These are phyloP conservation scores for Hypoxylon trugodes DNA, from an alignment of 495 filamentous ascomycete species.

Conservation along the genomic window DNA sequence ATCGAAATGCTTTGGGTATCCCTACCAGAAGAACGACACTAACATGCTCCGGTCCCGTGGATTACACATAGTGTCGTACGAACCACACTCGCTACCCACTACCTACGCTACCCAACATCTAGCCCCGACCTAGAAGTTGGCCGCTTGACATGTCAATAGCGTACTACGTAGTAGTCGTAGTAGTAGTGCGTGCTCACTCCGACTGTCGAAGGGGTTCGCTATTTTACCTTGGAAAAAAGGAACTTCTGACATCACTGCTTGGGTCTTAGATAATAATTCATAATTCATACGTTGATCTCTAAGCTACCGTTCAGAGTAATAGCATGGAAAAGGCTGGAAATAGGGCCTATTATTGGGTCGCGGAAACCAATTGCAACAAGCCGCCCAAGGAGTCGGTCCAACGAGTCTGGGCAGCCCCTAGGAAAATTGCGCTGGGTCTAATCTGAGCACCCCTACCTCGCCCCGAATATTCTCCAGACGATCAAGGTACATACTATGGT, in stretches of 20 bases:
- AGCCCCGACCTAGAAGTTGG: neutral
- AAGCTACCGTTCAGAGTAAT: neutral
- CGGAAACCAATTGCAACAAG: slow-evolving; percentile 25
- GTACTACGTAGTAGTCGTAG: too few relatives aligned
- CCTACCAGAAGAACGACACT: slow-evolving; percentile 15
- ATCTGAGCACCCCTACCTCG: slow-evolving; percentile 11
- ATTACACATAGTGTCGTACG: neutral
- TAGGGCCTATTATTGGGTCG: slow-evolving; percentile 28
- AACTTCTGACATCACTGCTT: too few relatives aligned
- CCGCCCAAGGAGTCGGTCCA: slow-evolving; percentile 16
- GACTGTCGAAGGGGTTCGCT: too few relatives aligned
- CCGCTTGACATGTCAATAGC: slow-evolving; percentile 4
- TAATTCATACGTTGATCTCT: too few relatives aligned
- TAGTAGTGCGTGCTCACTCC: too few relatives aligned
- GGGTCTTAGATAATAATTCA: too few relatives aligned
- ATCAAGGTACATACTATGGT: slow-evolving; percentile 1
- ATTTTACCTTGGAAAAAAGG: too few relatives aligned
- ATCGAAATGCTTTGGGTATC: neutral
- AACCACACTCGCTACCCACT: too few relatives aligned
- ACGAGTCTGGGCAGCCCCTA: slow-evolving; percentile 8
- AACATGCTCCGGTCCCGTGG: neutral
- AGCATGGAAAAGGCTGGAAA: slow-evolving; percentile 19
- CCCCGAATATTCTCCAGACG: slow-evolving; percentile 29
- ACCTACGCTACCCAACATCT: too few relatives aligned
- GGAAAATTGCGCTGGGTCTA: slow-evolving; percentile 10